A percentile compares a stretch with the other conserved stretches of the same genome.
Conservation (phyloP, 2,329 filamentous ascomycete species). For the Pyrenophora graminea region DNA sequence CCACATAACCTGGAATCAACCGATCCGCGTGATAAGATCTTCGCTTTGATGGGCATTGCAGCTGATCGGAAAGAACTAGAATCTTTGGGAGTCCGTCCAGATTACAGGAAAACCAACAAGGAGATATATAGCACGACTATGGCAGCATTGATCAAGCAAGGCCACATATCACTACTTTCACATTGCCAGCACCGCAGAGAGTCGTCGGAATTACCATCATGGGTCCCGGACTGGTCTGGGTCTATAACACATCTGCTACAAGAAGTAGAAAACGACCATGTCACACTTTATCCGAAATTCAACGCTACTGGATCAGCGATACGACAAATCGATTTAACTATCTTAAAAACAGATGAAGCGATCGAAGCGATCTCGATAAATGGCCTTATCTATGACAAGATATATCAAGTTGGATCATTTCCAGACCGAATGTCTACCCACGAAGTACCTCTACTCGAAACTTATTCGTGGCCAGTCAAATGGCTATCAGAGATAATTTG, state of each 20-base stretch:
- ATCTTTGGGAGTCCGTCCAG: conserved; percentile 6
- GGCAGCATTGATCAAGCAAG: background rate
- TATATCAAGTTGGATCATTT: background rate
- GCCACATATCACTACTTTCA: background rate
- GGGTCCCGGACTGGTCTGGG: conserved; percentile 1
- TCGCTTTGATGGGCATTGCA: conserved; percentile 20
- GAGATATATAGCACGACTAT: conserved; percentile 1
- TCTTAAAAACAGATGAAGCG: background rate
- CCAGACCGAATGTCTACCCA: background rate
- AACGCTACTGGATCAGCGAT: background rate
- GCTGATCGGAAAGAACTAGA: conserved; percentile 17
- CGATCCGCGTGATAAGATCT: conserved; percentile 20
- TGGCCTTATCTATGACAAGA: background rate
- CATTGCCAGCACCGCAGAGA: background rate
- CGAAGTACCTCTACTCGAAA: background rate
- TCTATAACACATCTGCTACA: background rate
- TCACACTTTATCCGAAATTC: background rate
- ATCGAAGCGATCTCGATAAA: background rate
- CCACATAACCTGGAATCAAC: conserved; percentile 17
- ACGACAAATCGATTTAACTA: background rate
- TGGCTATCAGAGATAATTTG: background rate
- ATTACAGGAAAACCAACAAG: conserved; percentile 3
- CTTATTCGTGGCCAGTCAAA: background rate
- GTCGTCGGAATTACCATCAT: background rate
- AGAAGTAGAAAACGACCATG: background rate